A percentile compares a stretch with the other conserved stretches of the same genome.
Conservation (phyloP, 139 green algal genomes). For the Coccomyxa sp. region DNA sequence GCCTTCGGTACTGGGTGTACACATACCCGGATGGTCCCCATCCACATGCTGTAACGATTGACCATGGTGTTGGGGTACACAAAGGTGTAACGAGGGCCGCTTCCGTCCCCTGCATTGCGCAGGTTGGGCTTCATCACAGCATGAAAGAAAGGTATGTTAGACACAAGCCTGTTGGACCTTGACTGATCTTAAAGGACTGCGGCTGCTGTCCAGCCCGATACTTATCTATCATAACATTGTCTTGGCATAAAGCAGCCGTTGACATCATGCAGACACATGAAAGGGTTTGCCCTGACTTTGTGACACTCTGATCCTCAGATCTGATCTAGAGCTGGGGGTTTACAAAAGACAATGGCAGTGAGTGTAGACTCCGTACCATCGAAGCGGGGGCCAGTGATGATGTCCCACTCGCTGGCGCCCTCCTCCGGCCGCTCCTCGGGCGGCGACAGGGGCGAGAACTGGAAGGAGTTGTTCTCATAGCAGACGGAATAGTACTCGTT, state of each 20-base stretch:
- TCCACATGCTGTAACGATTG: slow-evolving; percentile 47
- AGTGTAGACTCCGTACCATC: background rate
- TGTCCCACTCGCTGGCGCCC: background rate
- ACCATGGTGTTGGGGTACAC: slow-evolving; percentile 53
- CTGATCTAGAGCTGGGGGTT: too few relatives aligned
- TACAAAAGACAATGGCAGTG: background rate
- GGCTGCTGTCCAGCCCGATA: too few relatives aligned
- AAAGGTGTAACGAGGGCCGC: slow-evolving; percentile 37
- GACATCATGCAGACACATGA: too few relatives aligned
- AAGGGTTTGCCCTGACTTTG: too few relatives aligned
- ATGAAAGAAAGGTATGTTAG: too few relatives aligned
- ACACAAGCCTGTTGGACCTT: too few relatives aligned
- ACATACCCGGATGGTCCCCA: slow-evolving; percentile 37
- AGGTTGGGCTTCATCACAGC: too few relatives aligned
- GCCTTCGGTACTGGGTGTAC: background rate
- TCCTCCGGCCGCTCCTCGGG: background rate
- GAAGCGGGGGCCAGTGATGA: background rate
- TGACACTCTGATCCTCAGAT: too few relatives aligned
- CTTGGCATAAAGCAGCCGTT: too few relatives aligned
- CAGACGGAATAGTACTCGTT: background rate
- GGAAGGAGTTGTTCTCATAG: slow-evolving; percentile 7
- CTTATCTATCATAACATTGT: too few relatives aligned
- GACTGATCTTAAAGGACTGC: too few relatives aligned
- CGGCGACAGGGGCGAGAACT: background rate
- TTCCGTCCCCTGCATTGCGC: slow-evolving; percentile 1